A percentile compares a stretch with the other conserved stretches of the same genome.
Evolutionary conservation across 208 protist species (phyloP).

Genomic region (Porcisia deanei): DNA sequence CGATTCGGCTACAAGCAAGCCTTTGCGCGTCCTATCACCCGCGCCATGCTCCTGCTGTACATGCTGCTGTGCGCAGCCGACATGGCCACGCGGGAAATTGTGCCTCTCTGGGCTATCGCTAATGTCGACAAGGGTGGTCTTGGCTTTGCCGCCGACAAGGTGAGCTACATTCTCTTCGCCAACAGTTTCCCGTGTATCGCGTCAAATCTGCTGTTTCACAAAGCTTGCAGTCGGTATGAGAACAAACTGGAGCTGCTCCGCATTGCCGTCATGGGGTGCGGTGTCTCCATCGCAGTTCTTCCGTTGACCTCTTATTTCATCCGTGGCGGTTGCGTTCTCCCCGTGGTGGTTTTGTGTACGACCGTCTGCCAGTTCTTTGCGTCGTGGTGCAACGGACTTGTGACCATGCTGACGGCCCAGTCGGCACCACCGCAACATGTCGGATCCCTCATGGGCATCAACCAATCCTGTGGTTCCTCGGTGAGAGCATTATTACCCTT

Average conservation of each 20-base stretch:
- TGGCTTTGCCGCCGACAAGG: slow-evolving; percentile 29
- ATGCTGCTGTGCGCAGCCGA: slow-evolving; percentile 52
- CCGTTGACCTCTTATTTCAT: slow-evolving; percentile 32
- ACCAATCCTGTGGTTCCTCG: slow-evolving; percentile 46
- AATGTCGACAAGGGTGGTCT: slow-evolving; percentile 40
- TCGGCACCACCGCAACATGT: slow-evolving; percentile 50
- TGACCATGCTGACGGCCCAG: slow-evolving; percentile 55
- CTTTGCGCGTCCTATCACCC: slow-evolving; percentile 33
- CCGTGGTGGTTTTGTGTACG: slow-evolving; percentile 36
- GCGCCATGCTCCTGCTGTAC: slow-evolving; percentile 53
- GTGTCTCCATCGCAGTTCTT: slow-evolving; percentile 6
- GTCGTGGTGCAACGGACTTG: slow-evolving; percentile 56
- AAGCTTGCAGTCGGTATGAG: slow-evolving; percentile 28
- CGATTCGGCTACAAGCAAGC: slow-evolving; percentile 60
- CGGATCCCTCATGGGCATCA: slow-evolving; percentile 64
- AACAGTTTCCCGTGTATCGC: slow-evolving; percentile 49
- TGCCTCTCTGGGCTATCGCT: slow-evolving; percentile 66
- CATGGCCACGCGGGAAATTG: slow-evolving; percentile 40
- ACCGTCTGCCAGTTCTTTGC: slow-evolving; percentile 41
- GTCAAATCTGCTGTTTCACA: slow-evolving; percentile 51
- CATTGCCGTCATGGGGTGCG: slow-evolving; percentile 19
- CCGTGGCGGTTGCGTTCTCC: slow-evolving; percentile 10
- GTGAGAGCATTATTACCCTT: slow-evolving; percentile 49
- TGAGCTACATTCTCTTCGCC: slow-evolving; percentile 48
- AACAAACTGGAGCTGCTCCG: slow-evolving; percentile 55